These are phyloP conservation scores for Leavenworthia alabamica DNA, from an alignment of 345 rosid genomes.

Conservation along the genomic window DNA sequence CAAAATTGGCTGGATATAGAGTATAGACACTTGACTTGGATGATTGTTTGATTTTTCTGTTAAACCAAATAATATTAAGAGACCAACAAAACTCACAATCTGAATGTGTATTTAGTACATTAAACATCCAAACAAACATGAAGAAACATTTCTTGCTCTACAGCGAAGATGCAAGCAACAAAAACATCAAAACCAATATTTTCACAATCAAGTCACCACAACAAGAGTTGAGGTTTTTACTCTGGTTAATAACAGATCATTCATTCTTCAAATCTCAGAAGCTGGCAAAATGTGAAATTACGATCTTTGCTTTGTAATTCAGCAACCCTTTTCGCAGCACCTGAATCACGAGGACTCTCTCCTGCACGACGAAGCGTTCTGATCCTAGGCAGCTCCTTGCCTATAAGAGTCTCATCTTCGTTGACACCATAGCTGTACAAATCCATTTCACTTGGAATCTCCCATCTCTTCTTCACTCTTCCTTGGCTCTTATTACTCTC, in stretches of 20 bases:
- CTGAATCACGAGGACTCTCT: slow-evolving; percentile 85
- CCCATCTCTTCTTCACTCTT: slow-evolving; percentile 90
- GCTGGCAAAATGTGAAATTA: slow-evolving; percentile 42
- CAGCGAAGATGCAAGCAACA: neutral
- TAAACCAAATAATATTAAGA: slow-evolving; percentile 15
- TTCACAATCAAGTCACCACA: slow-evolving; percentile 18
- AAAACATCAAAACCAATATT: neutral
- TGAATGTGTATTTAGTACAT: slow-evolving; percentile 4
- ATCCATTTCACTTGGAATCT: slow-evolving; percentile 60
- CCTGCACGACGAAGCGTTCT: slow-evolving; percentile 26
- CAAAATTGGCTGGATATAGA: slow-evolving; percentile 89
- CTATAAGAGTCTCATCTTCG: slow-evolving; percentile 37
- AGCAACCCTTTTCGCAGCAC: slow-evolving; percentile 79
- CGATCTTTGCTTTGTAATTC: slow-evolving; percentile 63
- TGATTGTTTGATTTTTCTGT: slow-evolving; percentile 45
- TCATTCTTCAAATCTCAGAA: slow-evolving; percentile 42
- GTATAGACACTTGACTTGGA: slow-evolving; percentile 90
- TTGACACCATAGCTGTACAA: slow-evolving; percentile 28
- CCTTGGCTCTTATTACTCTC: slow-evolving; percentile 36
- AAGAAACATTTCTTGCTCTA: slow-evolving; percentile 5
- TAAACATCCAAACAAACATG: slow-evolving; percentile 6
- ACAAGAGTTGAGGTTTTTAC: slow-evolving; percentile 16
- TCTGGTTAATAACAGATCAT: neutral
- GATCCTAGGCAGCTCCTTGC: slow-evolving; percentile 48
- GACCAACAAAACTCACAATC: slow-evolving; percentile 12